phyloP scores from a whole-genome alignment of 108 stramenopile species.

The Nannochloropsis gaditana region DNA sequence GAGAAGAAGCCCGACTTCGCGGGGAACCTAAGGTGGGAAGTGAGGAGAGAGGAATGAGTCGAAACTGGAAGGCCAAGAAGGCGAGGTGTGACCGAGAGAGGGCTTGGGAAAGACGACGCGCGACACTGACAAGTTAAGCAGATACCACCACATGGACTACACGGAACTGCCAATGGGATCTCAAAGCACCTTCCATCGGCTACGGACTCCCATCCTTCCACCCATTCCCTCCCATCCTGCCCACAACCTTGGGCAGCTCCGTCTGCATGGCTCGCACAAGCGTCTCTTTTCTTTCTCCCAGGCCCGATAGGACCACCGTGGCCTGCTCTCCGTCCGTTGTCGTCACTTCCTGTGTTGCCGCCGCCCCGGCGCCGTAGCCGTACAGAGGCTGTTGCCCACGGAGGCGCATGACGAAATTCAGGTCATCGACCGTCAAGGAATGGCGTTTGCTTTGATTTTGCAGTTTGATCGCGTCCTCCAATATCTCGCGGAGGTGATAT shows the following conservation, averaged over 20 bases:
- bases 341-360: neutral
- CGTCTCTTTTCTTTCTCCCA: neutral
- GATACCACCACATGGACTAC: too few relatives aligned
- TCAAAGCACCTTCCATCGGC: neutral
- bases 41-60: neutral
- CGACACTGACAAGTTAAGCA: too few relatives aligned
- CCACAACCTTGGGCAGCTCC: neutral
- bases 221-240: neutral
- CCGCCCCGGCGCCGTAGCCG: neutral
- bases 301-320: neutral
- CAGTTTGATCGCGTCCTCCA: neutral
- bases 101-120: neutral
- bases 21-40: neutral
- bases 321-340: neutral
- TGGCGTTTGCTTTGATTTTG: neutral
- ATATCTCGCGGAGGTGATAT: neutral
- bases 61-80: neutral
- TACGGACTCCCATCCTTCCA: neutral
- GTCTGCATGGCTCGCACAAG: neutral
- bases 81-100: neutral
- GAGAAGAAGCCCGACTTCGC: neutral
- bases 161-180: too few relatives aligned
- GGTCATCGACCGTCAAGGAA: neutral
- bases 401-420: neutral
- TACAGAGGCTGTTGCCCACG: conserved; percentile 23